phyloP scores from a whole-genome alignment of 1,139 yeast species.

The Hyphopichia fennica region DNA sequence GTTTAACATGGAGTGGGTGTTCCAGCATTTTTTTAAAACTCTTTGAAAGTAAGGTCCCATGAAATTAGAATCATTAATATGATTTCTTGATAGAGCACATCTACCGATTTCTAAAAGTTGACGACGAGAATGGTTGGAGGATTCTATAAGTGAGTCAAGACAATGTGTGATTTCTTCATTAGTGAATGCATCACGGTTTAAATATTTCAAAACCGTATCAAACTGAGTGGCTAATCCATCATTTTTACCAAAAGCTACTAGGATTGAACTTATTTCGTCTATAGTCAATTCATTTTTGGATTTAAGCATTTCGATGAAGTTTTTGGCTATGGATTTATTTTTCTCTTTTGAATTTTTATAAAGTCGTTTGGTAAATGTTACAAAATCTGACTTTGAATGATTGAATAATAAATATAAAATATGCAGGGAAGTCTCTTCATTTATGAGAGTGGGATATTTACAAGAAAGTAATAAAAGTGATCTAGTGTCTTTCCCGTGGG shows the following conservation, averaged over 20 bases:
- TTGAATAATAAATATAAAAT: not conserved
- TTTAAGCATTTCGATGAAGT: not conserved
- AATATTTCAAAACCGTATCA: not conserved
- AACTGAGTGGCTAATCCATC: not conserved
- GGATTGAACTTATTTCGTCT: not conserved
- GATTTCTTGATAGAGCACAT: not conserved
- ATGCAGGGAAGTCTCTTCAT: not conserved
- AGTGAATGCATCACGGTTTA: not conserved
- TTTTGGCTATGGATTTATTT: not conserved
- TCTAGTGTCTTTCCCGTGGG: not conserved
- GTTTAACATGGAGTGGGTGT: not conserved
- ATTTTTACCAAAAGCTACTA: not conserved
- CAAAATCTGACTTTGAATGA: not conserved
- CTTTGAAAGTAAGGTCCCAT: not conserved
- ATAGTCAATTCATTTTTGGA: not conserved
- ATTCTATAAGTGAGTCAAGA: not conserved
- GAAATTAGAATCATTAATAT: not conserved
- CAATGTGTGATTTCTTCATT: not conserved
- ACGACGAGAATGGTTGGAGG: not conserved
- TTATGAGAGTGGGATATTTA: constrained; percentile 1
- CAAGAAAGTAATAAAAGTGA: not conserved
- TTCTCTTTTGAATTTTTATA: not conserved
- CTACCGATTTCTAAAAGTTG: not conserved
- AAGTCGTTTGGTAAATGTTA: not conserved
- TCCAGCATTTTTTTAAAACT: constrained; percentile 1